Evolutionary conservation across 1,284 basidiomycete genomes (phyloP), one percentile per base, ranked within the genome.

Genomic region (Ganoderma sinense): DNA sequence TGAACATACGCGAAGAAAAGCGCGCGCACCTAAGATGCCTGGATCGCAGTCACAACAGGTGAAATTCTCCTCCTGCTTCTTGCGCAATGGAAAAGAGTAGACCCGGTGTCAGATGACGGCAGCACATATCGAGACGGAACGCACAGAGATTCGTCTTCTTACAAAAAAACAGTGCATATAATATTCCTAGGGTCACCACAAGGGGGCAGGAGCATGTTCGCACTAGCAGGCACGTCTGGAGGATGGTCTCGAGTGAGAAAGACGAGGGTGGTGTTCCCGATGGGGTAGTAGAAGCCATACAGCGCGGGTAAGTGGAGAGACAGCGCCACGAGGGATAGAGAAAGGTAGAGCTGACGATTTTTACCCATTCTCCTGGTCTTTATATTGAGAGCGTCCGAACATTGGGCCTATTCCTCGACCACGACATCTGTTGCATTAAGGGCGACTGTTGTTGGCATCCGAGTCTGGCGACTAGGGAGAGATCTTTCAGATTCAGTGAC

Each of bases 1-100:
- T 41, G 4, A 4, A 41, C 16, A 16, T 4, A 16, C 4, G 13
- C 11, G 40, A 41, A 41, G 1, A 1, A 48, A 5, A 7, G 11
- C 6, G 3, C 11, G 66, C 75, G 51, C 65, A 89, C 90, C 88
- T n/a, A 91, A 75, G 1, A 90, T 29, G 2, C 85, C 89, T 2
- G 88, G 84, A 55, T 91, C 89, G 11, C 81, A 74, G 76, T 91
- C 89, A 69, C 85, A 87, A 67, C 89, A 91, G 1, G 89, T 91
- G 68, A 91, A 82, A 70, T n/a, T n/a, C n/a, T n/a, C n/a, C n/a
- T 91, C 89, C 13, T 89, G 71, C 18, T 71, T 77, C 26, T 86
- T 82, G 5, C 74, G 45, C 63, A 36, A 68, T 83, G 84, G 26
- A 14, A 13, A 11, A 4, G 2, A n/a, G n/a, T n/a, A n/a, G n/a